Evolutionary conservation across 2,329 filamentous ascomycete genomes (phyloP).

Genomic region (Ophiocordyceps camponoti-floridani): DNA sequence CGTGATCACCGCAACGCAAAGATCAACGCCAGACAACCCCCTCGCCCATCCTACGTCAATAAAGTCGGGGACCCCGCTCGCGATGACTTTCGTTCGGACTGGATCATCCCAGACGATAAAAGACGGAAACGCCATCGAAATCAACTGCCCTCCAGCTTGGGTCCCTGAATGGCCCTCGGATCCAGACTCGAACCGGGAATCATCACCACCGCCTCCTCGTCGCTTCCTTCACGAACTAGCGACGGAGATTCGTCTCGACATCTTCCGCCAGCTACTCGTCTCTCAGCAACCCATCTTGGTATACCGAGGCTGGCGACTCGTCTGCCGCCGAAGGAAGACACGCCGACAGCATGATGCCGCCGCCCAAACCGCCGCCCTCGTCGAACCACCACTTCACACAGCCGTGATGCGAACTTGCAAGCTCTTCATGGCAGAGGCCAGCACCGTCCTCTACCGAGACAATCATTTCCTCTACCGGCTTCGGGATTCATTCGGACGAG

Average conservation of each 20-base stretch:
- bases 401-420: constrained; percentile 19
- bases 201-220: too few species aligned
- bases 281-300: constrained; percentile 14
- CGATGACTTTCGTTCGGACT: neutral
- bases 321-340: constrained; percentile 10
- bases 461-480: constrained; percentile 29
- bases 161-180: neutral
- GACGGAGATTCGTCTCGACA: constrained; percentile 10
- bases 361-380: neutral
- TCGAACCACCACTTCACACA: constrained; percentile 15
- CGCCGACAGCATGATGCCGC: neutral
- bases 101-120: neutral
- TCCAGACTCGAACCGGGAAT: too few species aligned
- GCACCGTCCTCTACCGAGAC: constrained; percentile 24
- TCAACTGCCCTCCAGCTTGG: neutral
- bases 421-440: constrained; percentile 17
- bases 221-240: constrained; percentile 10
- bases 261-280: constrained; percentile 15
- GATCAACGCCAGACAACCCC: too few species aligned
- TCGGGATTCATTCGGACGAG: constrained; percentile 15
- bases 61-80: neutral
- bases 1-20: too few species aligned
- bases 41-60: neutral
- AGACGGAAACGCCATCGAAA: neutral
- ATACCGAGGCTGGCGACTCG: constrained; percentile 14